Percentiles rank a stretch among this genome's conserved stretches.
Conservation (phyloP, 225 moss, liverwort and hornwort genomes). For the Straminergon stramineum region DNA sequence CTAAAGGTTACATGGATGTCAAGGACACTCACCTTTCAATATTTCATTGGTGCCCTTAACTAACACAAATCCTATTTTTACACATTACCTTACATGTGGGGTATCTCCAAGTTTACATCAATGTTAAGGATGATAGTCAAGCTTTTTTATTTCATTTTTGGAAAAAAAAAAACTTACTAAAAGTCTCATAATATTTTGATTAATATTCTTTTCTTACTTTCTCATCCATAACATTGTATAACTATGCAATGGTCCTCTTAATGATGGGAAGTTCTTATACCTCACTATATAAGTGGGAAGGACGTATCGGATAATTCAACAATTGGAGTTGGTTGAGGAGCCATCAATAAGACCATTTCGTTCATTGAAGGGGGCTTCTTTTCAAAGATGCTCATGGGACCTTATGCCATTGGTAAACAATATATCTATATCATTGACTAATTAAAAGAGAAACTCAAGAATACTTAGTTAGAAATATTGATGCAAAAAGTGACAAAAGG, state of each 20-base stretch:
- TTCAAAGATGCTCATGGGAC: too few relatives aligned
- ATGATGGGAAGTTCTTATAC: not conserved
- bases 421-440: not conserved
- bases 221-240: not conserved
- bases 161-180: rapidly evolving
- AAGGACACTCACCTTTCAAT: too few relatives aligned
- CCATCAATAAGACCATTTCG: too few relatives aligned
- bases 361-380: too few relatives aligned
- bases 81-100: not conserved
- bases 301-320: not conserved
- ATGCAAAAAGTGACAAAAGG: too few relatives aligned
- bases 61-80: not conserved
- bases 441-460: not conserved
- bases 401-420: too few relatives aligned
- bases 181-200: not conserved
- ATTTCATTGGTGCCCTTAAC: not conserved
- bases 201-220: not conserved
- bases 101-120: not conserved
- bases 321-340: rapidly evolving
- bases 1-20: rapidly evolving
- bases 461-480: rapidly evolving
- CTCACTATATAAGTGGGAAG: rapidly evolving
- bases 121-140: rapidly evolving
- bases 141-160: not conserved
- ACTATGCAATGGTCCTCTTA: not conserved